These are phyloP conservation scores for Filosporella fistucella DNA, from an alignment of 495 filamentous ascomycete species.

Conservation along the genomic window DNA sequence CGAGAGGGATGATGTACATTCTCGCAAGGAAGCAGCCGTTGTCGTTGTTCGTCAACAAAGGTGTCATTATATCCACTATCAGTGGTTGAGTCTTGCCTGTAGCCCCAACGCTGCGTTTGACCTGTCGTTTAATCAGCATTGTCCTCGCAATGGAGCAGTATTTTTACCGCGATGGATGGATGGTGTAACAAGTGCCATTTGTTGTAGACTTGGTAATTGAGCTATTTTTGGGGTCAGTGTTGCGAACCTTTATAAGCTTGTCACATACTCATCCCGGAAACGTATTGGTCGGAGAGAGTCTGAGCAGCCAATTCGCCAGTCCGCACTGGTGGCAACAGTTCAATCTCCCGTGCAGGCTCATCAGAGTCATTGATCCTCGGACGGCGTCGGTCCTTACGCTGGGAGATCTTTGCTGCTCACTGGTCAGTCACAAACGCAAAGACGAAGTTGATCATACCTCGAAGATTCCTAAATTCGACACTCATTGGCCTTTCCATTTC, in stretches of 20 bases:
- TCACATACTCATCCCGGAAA: constrained; percentile 9
- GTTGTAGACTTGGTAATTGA: constrained; percentile 10
- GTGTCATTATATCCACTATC: constrained; percentile 6
- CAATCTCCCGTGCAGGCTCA: constrained; percentile 5
- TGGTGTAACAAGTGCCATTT: constrained; percentile 11
- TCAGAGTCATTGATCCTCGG: too few species aligned
- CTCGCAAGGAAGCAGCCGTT: too few species aligned
- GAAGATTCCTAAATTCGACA: constrained; percentile 8
- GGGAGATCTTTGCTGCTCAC: constrained; percentile 7
- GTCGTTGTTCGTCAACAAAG: constrained; percentile 5
- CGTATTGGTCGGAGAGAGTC: constrained; percentile 2
- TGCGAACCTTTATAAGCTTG: constrained; percentile 6
- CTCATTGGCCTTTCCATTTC: constrained; percentile 5
- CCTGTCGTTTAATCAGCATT: constrained; percentile 3
- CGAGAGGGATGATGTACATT: not conserved
- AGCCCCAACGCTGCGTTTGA: constrained; percentile 7
- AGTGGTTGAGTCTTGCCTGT: constrained; percentile 4
- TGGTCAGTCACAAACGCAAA: not conserved
- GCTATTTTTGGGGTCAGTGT: too few species aligned
- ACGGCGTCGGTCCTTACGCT: too few species aligned
- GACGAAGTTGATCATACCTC: constrained; percentile 3
- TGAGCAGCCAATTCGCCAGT: constrained; percentile 9
- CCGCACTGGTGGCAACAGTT: constrained; percentile 5
- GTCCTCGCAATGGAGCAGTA: not conserved
- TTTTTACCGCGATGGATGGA: constrained; percentile 11